Base-by-base conservation (phyloP, 2,329 filamentous ascomycete genomes). In the Calonectria fujianensis region DNA sequence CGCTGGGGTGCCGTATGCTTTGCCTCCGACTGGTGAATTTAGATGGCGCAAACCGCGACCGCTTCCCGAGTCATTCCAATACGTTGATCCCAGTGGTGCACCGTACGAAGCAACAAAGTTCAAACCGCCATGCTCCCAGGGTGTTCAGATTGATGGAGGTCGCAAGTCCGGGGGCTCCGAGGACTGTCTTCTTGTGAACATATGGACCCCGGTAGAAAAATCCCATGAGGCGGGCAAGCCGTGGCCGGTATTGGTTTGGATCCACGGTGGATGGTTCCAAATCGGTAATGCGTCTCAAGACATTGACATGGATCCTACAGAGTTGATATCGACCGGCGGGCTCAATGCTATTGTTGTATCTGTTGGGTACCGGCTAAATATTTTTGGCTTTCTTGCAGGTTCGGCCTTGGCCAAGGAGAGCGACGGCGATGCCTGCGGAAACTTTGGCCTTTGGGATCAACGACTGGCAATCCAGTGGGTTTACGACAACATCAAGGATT, bases 331-430 rank as follows among this genome's bases (percentile, higher is more conserved):
- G 3, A 82, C 80, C 1, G 82, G 82, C 0, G 79, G 78, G 2
- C 76, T 88, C 2, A 83, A 86, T n/a, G 83, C 84, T 0, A 82
- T 88, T 27, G 83, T 88, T 6, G 84, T 88, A 1, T 83, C 87
- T 0, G 84, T 89, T 24, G 89, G 88, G 11, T 90, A 90, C 69
- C 80, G 82, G 0, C 48, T 79, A 1, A 88, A 88, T 32, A 80
- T 88, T 0, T 89, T 89, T 41, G 88, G 88, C 0, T 90, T 90
- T 75, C 78, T 90, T 4, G 85, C 86, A 0, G 85, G 87, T 5
- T 71, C 82, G 3, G 84, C 86, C 18, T 81, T 88, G 7, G 68
- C 80, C 0, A 66, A 73, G 1, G 81, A 83, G 16, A 82, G 79
- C 31, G 57, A 54, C 37, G 77, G 50, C 32, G 75, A 65, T 14